Conservation (phyloP, 768 basidiomycete genomes). For the Hydnomerulius pinastri region DNA sequence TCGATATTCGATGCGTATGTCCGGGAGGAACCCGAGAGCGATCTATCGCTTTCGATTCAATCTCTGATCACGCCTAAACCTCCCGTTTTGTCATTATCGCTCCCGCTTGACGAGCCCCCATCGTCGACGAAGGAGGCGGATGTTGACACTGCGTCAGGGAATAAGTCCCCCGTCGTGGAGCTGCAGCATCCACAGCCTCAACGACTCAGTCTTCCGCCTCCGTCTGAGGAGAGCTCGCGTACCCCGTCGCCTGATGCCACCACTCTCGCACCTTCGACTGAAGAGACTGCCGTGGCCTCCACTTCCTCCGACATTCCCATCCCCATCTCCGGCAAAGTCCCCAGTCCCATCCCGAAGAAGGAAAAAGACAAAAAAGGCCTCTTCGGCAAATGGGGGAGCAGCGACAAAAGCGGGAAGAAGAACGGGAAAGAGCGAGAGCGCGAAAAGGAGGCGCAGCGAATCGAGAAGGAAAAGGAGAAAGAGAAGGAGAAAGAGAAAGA, state of each 20-base stretch:
- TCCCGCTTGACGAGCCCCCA: slow-evolving; percentile 17
- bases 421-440: slow-evolving; percentile 45
- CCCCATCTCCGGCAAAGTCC: slow-evolving; percentile 17
- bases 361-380: slow-evolving; percentile 77
- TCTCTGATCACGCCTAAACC: slow-evolving; percentile 18
- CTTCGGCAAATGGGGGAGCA: slow-evolving; percentile 60
- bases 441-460: slow-evolving; percentile 46
- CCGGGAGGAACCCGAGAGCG: slow-evolving; percentile 53
- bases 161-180: slow-evolving; percentile 37
- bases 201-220: slow-evolving; percentile 38
- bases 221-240: slow-evolving; percentile 44
- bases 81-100: slow-evolving; percentile 26
- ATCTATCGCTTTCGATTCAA: slow-evolving; percentile 22
- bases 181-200: slow-evolving; percentile 73
- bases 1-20: slow-evolving; percentile 86
- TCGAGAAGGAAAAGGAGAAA: slow-evolving; percentile 59
- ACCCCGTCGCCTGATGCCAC: slow-evolving; percentile 58
- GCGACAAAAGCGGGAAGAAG: slow-evolving; percentile 65
- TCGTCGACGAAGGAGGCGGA: slow-evolving; percentile 8
- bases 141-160: slow-evolving; percentile 33
- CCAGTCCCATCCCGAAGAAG: slow-evolving; percentile 45
- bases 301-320: slow-evolving; percentile 24
- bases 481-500: slow-evolving; percentile 50
- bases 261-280: slow-evolving; percentile 25
- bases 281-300: slow-evolving; percentile 28